Conservation (phyloP, 164 flowering plant genomes). For the Dillenia turbinata region DNA sequence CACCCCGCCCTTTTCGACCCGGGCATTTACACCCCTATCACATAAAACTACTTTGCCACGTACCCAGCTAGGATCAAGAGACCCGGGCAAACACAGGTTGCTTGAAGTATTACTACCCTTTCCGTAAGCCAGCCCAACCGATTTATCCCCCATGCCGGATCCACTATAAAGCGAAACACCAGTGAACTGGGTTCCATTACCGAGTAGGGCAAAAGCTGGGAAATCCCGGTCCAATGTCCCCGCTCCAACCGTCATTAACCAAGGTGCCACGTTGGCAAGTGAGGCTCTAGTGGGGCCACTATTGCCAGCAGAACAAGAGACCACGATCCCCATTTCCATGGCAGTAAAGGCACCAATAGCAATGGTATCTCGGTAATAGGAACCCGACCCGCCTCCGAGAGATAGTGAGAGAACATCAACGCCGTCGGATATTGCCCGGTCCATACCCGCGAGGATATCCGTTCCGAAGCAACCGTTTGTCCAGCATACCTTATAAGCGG, state of each 20-base stretch:
- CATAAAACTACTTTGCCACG: constrained; percentile 82
- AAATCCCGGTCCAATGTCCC: constrained; percentile 86
- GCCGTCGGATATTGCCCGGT: constrained; percentile 64
- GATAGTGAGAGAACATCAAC: constrained; percentile 84
- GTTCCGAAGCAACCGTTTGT: constrained; percentile 65
- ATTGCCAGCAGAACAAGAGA: constrained; percentile 87
- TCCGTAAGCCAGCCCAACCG: constrained; percentile 43
- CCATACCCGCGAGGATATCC: constrained; percentile 82
- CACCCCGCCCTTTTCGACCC: constrained; percentile 82
- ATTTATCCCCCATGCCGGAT: constrained; percentile 44
- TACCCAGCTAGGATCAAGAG: constrained; percentile 46
- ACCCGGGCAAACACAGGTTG: constrained; percentile 64
- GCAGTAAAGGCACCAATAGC: constrained; percentile 80
- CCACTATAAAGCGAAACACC: constrained; percentile 88
- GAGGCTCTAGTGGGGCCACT: constrained; percentile 57
- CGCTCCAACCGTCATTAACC: constrained; percentile 91
- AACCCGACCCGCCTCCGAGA: constrained; percentile 69
- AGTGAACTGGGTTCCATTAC: constrained; percentile 28
- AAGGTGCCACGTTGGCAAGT: constrained; percentile 72
- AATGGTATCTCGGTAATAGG: constrained; percentile 59
- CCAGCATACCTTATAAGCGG: constrained; percentile 84
- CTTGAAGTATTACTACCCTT: constrained; percentile 27
- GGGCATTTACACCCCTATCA: constrained; percentile 68
- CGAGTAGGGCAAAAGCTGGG: constrained; percentile 59
- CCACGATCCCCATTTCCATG: constrained; percentile 68